Evolutionary conservation across 139 green algal genomes (phyloP), one percentile per base, ranked within the genome.

Genomic region (Chlamydomonas asymmetrica): DNA sequence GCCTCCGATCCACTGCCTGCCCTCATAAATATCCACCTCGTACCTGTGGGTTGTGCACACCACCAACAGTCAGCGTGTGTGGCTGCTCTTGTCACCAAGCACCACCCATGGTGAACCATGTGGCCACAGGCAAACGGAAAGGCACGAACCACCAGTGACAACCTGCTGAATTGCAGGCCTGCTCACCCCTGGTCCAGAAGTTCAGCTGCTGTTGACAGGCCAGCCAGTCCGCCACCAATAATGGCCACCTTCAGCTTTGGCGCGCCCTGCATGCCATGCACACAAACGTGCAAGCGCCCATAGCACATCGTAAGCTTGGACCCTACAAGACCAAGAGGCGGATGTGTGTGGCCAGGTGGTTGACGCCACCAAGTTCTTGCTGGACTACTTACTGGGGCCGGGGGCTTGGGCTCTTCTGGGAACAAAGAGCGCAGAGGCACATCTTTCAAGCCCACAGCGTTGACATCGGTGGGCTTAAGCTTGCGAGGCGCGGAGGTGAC

Each of bases 11-110:
- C 89, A 98, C 22, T 88, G 88, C 5, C 95, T 84, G 27, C 68
- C 73, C 86, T 98, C 95, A 65, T 96, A 98, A 52, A 98, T 94
- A 41, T 98, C 95, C 29, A 98, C 95, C 77, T 97, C 89, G 69
- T 97, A 76, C 40, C 88, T 94, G 83, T 34, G 22, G 16, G 59
- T 16, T 25, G 43, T 52, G 13, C 49, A n/a, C n/a, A n/a, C n/a
- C n/a, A n/a, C n/a, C n/a, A n/a, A n/a, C n/a, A n/a, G n/a, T n/a
- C n/a, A n/a, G 20, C 48, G 48, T 56, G 48, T 20, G 20, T 56
- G 48, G 48, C 16, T 56, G 48, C 48, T 56, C 20, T 16, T 20
- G 20, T 20, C 48, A 56, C 48, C 48, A 56, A 16, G 48, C 48
- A 56, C n/a, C n/a, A n/a, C n/a, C 31, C 9, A 23, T 16, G 20